Conservation (phyloP, 192 early-diverging fungal species). For the Polychytrium aggregatum region DNA sequence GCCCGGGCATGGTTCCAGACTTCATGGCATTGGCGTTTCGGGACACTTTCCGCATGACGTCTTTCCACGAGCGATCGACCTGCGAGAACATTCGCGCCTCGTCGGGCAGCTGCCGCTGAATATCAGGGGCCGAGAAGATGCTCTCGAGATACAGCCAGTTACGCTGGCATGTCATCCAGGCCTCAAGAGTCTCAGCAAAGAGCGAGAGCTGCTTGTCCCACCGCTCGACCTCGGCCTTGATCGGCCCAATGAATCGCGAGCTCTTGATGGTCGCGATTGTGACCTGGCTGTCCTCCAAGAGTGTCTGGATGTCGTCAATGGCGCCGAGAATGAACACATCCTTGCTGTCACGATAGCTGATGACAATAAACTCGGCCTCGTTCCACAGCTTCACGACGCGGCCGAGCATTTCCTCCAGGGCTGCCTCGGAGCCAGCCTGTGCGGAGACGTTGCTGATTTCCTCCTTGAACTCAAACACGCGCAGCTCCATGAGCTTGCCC, state of each 20-base stretch:
- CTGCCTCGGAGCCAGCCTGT: slow-evolving; percentile 46
- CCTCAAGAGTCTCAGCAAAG: slow-evolving; percentile 47
- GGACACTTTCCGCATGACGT: slow-evolving; percentile 41
- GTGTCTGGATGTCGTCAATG: slow-evolving; percentile 49
- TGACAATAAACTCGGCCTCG: slow-evolving; percentile 45
- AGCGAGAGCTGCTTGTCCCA: slow-evolving; percentile 48
- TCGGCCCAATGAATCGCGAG: slow-evolving; percentile 47
- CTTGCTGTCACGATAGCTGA: slow-evolving; percentile 40
- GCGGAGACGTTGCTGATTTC: slow-evolving; percentile 42
- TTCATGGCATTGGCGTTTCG: slow-evolving; percentile 59
- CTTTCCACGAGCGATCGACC: slow-evolving; percentile 52
- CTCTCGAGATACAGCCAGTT: slow-evolving; percentile 51
- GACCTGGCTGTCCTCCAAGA: slow-evolving; percentile 47
- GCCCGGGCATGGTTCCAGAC: slow-evolving; percentile 39
- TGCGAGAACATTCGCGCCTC: slow-evolving; percentile 50
- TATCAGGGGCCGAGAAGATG: slow-evolving; percentile 53
- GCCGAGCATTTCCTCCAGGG: slow-evolving; percentile 47
- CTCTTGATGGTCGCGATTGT: slow-evolving; percentile 49
- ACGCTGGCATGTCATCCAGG: slow-evolving; percentile 45
- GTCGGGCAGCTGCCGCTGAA: slow-evolving; percentile 53
- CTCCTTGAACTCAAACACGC: slow-evolving; percentile 48
- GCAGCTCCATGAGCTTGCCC: slow-evolving; percentile 35
- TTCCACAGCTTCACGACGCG: slow-evolving; percentile 46
- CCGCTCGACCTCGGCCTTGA: slow-evolving; percentile 42
- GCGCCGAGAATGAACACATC: slow-evolving; percentile 51